These are phyloP conservation scores for Exophiala sideris DNA, from an alignment of 2,329 filamentous ascomycete genomes.

Conservation along the genomic window DNA sequence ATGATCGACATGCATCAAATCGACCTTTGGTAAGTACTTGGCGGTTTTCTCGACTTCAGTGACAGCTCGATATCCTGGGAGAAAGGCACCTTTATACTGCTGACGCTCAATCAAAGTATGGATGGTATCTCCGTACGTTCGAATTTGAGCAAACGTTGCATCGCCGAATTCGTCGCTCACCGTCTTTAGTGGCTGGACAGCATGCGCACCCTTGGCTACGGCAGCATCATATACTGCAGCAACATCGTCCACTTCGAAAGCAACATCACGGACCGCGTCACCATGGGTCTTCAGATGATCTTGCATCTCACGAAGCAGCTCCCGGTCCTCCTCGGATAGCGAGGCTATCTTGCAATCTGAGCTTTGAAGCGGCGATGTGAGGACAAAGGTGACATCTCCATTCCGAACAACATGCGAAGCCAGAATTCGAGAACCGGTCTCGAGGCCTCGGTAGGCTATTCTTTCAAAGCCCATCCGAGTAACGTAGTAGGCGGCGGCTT, in stretches of 20 bases:
- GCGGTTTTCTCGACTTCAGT: slow-evolving; percentile 45
- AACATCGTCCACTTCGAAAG: slow-evolving; percentile 90
- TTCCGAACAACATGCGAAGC: slow-evolving; percentile 83
- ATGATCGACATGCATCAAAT: slow-evolving; percentile 79
- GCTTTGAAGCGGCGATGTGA: slow-evolving; percentile 75
- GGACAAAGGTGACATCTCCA: slow-evolving; percentile 72
- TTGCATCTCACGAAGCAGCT: slow-evolving; percentile 70
- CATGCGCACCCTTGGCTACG: slow-evolving; percentile 49
- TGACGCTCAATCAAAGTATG: slow-evolving; percentile 80
- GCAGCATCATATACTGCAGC: slow-evolving; percentile 74
- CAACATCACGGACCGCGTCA: slow-evolving; percentile 91
- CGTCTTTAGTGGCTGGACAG: slow-evolving; percentile 50
- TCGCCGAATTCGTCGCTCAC: slow-evolving; percentile 61
- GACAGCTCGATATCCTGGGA: slow-evolving; percentile 71
- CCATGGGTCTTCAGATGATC: slow-evolving; percentile 81
- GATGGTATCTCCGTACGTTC: slow-evolving; percentile 91
- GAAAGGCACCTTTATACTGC: slow-evolving; percentile 70
- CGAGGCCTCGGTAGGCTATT: slow-evolving; percentile 80
- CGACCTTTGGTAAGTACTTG: slow-evolving; percentile 58
- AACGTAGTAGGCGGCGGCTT: slow-evolving; percentile 85
- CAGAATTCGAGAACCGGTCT: slow-evolving; percentile 77
- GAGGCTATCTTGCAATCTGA: slow-evolving; percentile 56
- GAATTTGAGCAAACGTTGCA: slow-evolving; percentile 73
- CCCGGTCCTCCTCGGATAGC: slow-evolving; percentile 54
- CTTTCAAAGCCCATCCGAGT: slow-evolving; percentile 80